phyloP scores from a whole-genome alignment of 257 asterid genomes.

The Solanum dulcamara region DNA sequence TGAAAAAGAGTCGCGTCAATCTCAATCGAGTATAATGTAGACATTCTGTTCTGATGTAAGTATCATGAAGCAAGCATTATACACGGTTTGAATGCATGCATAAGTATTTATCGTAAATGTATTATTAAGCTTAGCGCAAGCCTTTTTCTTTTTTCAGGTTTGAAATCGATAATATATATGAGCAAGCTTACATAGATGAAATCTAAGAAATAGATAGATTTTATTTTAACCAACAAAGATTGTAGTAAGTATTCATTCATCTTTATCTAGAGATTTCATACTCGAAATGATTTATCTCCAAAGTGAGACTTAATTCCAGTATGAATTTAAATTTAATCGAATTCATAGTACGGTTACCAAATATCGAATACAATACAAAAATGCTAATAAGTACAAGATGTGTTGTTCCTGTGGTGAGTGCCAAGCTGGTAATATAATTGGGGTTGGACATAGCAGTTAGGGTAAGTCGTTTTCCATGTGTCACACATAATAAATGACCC shows the following conservation, averaged over 20 bases:
- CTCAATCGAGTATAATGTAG: neutral
- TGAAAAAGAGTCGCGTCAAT: neutral
- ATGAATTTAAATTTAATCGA: neutral
- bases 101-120: neutral
- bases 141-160: neutral
- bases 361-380: neutral
- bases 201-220: neutral
- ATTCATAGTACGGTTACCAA: neutral
- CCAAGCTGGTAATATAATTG: neutral
- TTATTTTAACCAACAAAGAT: neutral
- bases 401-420: neutral
- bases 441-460: neutral
- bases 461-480: neutral
- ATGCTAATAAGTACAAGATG: neutral
- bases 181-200: neutral
- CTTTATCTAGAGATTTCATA: neutral
- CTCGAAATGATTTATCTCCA: neutral
- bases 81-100: neutral
- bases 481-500: neutral
- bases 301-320: rapidly evolving
- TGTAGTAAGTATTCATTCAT: neutral
- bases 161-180: neutral
- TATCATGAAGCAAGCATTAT: neutral
- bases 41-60: neutral
- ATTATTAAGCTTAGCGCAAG: no score